phyloP scores from a whole-genome alignment of 225 moss, liverwort and hornwort species.

The Thuidium tamariscinum region DNA sequence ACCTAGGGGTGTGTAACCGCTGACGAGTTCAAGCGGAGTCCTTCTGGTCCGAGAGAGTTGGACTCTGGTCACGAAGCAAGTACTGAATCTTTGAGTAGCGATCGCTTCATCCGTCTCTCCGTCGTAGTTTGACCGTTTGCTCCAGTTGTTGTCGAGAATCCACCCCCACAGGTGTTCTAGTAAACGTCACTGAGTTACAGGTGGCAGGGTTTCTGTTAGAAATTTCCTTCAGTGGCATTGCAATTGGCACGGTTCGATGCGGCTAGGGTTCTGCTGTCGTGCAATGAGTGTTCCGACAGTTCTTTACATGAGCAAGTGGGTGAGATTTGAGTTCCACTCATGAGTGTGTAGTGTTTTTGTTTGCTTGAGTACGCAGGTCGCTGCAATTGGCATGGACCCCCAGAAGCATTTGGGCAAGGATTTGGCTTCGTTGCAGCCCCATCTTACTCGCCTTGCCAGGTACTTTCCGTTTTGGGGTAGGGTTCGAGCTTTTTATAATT shows the following conservation, averaged over 20 bases:
- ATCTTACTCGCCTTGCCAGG: constrained; percentile 71
- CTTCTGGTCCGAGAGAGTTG: background rate
- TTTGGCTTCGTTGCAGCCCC: constrained; percentile 64
- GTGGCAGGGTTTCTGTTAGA: background rate
- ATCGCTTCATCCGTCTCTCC: background rate
- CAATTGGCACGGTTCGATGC: background rate
- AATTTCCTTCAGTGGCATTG: background rate
- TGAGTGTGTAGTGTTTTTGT: background rate
- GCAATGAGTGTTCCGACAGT: background rate
- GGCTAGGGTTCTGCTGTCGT: background rate
- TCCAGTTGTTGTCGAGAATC: background rate
- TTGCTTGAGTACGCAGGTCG: constrained; percentile 46
- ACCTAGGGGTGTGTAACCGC: background rate
- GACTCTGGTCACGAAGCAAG: background rate
- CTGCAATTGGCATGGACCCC: constrained; percentile 92
- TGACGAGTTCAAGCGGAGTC: background rate
- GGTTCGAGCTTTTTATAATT: background rate
- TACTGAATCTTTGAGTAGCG: background rate
- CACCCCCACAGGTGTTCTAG: background rate
- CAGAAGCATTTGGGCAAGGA: constrained; percentile 90
- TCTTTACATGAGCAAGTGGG: background rate
- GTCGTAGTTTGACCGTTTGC: too few species aligned
- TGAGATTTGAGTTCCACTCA: background rate
- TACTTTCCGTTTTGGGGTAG: constrained; percentile 1
- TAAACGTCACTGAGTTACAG: background rate